Evolutionary conservation across 805 yeast species (phyloP).

Genomic region (Saccharomycopsis amapae): DNA sequence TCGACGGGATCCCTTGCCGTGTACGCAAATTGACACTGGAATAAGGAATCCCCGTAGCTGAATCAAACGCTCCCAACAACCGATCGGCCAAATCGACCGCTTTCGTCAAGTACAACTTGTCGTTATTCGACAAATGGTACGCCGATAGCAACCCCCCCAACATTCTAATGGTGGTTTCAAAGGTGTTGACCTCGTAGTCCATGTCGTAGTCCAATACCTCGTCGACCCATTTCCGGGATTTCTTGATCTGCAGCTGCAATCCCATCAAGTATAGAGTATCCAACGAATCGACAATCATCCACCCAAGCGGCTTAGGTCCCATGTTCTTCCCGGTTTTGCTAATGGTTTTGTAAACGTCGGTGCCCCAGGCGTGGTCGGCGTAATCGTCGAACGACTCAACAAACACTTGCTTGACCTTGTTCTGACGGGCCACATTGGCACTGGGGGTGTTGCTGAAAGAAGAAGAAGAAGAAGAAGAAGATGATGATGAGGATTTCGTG

Average conservation of each 20-base stretch:
- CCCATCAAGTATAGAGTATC: slow-evolving; percentile 81
- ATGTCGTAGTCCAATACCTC: slow-evolving; percentile 62
- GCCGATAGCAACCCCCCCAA: slow-evolving; percentile 89
- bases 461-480: too few species aligned
- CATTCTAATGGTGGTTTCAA: slow-evolving; percentile 94
- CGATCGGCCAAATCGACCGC: slow-evolving; percentile 77
- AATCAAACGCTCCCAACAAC: slow-evolving; percentile 59
- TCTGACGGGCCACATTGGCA: slow-evolving; percentile 40
- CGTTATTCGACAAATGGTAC: slow-evolving; percentile 53
- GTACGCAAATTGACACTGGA: slow-evolving; percentile 68
- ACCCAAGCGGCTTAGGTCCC: slow-evolving; percentile 80
- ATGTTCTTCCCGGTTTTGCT: slow-evolving; percentile 56
- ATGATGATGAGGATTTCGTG: too few species aligned
- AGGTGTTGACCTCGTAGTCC: slow-evolving; percentile 70
- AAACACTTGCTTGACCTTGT: slow-evolving; percentile 60
- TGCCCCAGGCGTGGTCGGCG: slow-evolving; percentile 73
- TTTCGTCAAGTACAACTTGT: slow-evolving; percentile 64
- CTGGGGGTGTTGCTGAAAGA: too few species aligned
- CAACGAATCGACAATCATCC: slow-evolving; percentile 85
- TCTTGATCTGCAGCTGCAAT: slow-evolving; percentile 47
- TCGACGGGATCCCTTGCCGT: slow-evolving; percentile 53
- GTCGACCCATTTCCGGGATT: slow-evolving; percentile 70
- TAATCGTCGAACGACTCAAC: slow-evolving; percentile 74
- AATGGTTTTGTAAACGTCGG: slow-evolving; percentile 71
- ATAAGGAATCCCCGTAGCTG: slow-evolving; percentile 65